Evolutionary conservation across 257 asterid species (phyloP).

Genomic region (Solanum pimpinellifolium): DNA sequence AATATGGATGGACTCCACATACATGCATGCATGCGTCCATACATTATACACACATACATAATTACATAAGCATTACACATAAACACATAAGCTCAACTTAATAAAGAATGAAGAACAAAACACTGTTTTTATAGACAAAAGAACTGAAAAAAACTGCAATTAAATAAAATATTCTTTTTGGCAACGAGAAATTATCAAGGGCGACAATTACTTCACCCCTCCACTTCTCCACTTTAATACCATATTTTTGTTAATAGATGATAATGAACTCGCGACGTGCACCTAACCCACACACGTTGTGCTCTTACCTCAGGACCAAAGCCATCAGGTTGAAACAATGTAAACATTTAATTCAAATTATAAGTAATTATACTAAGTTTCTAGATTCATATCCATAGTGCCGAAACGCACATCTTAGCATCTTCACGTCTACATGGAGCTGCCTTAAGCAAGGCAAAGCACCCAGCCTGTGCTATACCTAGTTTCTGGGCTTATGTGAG

Average conservation of each 20-base stretch:
- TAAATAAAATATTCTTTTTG: background rate
- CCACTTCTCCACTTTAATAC: background rate
- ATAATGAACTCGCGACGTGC: background rate
- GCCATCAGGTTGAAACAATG: background rate
- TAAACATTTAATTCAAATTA: background rate
- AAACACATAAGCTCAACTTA: background rate
- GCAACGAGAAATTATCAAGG: background rate
- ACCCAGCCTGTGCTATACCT: background rate
- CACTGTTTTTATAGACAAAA: background rate
- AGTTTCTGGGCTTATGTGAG: background rate
- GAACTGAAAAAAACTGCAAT: background rate
- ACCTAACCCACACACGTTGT: background rate
- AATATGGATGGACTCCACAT: background rate
- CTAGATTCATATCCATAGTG: background rate
- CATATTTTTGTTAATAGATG: background rate
- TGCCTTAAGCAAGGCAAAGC: background rate
- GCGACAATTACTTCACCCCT: background rate
- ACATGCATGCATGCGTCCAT: background rate
- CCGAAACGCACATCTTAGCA: background rate
- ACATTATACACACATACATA: background rate
- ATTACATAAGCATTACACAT: background rate
- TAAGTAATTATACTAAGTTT: background rate
- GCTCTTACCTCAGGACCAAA: background rate
- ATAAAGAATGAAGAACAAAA: background rate
- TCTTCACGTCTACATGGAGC: background rate